Percentiles rank a stretch among this genome's conserved stretches.
These are phyloP conservation scores for Basidioascus undulatus DNA, from an alignment of 768 basidiomycete species.

Conservation along the genomic window DNA sequence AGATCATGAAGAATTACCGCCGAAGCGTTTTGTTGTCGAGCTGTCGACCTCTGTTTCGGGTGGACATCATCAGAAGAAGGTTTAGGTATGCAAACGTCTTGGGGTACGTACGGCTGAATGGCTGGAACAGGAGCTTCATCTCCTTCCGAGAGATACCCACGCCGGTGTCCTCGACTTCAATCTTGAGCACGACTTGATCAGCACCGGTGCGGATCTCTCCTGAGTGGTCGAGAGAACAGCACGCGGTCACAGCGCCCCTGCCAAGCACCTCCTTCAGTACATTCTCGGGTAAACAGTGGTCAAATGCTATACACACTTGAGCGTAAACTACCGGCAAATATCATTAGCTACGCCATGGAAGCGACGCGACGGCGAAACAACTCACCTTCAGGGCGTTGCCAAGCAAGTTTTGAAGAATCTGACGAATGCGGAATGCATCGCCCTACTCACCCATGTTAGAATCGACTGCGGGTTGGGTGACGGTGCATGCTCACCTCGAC, in stretches of 20 bases:
- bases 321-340: no score
- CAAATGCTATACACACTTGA: no score
- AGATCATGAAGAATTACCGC: no score
- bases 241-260: constrained; percentile 38
- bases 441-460: neutral
- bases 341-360: no score
- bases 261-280: no score
- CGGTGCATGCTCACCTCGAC: constrained; percentile 45
- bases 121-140: constrained; percentile 41
- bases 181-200: constrained; percentile 32
- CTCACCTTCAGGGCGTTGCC: constrained; percentile 61
- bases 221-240: constrained; percentile 35
- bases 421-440: neutral
- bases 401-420: constrained; percentile 55
- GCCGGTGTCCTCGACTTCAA: constrained; percentile 49
- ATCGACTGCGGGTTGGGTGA: constrained; percentile 36
- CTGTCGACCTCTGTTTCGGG: constrained; percentile 64
- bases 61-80: no score
- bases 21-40: constrained; percentile 48
- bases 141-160: constrained; percentile 44
- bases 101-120: no score
- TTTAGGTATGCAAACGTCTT: no score
- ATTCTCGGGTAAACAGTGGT: no score
- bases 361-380: no score
- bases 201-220: constrained; percentile 15